phyloP scores from a whole-genome alignment of 352 stramenopile genomes.

The Pythium sukuiense region DNA sequence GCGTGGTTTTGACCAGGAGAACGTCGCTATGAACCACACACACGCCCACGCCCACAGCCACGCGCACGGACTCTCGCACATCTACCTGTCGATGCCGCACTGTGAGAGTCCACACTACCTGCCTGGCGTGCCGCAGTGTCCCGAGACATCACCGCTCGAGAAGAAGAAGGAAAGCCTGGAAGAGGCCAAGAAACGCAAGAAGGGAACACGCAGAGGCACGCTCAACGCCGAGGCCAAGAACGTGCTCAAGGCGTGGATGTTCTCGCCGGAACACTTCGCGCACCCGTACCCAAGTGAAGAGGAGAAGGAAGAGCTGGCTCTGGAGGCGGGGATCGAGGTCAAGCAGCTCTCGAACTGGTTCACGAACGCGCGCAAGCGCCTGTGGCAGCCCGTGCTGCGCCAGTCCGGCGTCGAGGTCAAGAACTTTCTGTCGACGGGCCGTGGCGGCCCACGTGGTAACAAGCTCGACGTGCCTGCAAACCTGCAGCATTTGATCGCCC shows the following conservation, averaged over 20 bases:
- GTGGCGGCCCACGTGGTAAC: constrained; percentile 72
- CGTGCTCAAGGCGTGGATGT: constrained; percentile 89
- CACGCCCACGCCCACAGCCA: not conserved
- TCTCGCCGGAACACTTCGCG: constrained; percentile 85
- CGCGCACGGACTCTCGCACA: constrained; percentile 3
- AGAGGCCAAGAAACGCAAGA: constrained; percentile 59
- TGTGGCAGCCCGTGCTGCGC: constrained; percentile 84
- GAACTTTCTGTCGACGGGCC: constrained; percentile 84
- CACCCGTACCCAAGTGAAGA: constrained; percentile 88
- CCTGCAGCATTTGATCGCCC: constrained; percentile 56
- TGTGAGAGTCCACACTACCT: constrained; percentile 41
- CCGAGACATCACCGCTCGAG: constrained; percentile 41
- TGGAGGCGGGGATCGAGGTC: constrained; percentile 81
- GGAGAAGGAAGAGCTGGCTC: constrained; percentile 82
- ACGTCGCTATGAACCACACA: constrained; percentile 10
- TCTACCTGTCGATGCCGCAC: constrained; percentile 36
- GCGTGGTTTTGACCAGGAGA: constrained; percentile 14
- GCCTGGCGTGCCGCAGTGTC: constrained; percentile 25
- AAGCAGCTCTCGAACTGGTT: constrained; percentile 92
- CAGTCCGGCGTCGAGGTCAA: constrained; percentile 89
- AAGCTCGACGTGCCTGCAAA: constrained; percentile 76
- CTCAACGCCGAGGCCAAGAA: constrained; percentile 85
- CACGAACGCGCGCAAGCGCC: constrained; percentile 84
- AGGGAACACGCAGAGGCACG: constrained; percentile 77
- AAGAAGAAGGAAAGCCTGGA: constrained; percentile 29